These are phyloP conservation scores for Microascus cirrosus DNA, from an alignment of 2,329 filamentous ascomycete species.

Conservation along the genomic window DNA sequence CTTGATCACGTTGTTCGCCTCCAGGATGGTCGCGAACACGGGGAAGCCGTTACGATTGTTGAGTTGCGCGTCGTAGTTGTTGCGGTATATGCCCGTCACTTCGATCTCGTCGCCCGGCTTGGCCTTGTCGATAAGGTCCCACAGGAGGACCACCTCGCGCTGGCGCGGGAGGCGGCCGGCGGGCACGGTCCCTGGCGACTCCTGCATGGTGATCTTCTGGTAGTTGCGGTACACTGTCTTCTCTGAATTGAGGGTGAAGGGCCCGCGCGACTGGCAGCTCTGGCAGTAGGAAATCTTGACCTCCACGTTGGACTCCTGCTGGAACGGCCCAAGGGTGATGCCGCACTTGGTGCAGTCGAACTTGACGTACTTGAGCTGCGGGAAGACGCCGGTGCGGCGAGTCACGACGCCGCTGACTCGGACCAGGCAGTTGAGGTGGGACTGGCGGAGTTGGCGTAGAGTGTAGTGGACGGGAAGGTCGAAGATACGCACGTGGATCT, in stretches of 20 bases:
- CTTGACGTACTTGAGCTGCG: slow-evolving; percentile 96
- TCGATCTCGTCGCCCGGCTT: slow-evolving; percentile 98
- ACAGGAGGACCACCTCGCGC: slow-evolving; percentile 88
- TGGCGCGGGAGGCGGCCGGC: slow-evolving; percentile 88
- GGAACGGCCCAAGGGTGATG: slow-evolving; percentile 85
- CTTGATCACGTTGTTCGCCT: slow-evolving; percentile 96
- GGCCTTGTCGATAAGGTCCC: slow-evolving; percentile 91
- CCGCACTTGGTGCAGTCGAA: slow-evolving; percentile 95
- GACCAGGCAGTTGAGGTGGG: slow-evolving; percentile 89
- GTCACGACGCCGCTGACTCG: slow-evolving; percentile 94
- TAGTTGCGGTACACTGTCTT: slow-evolving; percentile 98
- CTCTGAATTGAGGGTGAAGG: slow-evolving; percentile 91
- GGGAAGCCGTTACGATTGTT: slow-evolving; percentile 99
- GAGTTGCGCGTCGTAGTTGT: slow-evolving; percentile 94
- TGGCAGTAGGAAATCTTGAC: slow-evolving; percentile 96
- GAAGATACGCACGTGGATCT: slow-evolving; percentile 94
- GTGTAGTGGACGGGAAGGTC: slow-evolving; percentile 93
- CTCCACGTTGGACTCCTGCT: slow-evolving; percentile 92
- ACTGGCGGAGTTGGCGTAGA: slow-evolving; percentile 85
- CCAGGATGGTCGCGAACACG: slow-evolving; percentile 93
- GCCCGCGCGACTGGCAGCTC: slow-evolving; percentile 88
- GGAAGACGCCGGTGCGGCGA: slow-evolving; percentile 87
- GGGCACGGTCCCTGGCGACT: slow-evolving; percentile 93
- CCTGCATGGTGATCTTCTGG: slow-evolving; percentile 93
- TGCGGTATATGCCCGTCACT: slow-evolving; percentile 91